Base-by-base conservation (phyloP, 257 asterid species). In the Rhazya stricta region DNA sequence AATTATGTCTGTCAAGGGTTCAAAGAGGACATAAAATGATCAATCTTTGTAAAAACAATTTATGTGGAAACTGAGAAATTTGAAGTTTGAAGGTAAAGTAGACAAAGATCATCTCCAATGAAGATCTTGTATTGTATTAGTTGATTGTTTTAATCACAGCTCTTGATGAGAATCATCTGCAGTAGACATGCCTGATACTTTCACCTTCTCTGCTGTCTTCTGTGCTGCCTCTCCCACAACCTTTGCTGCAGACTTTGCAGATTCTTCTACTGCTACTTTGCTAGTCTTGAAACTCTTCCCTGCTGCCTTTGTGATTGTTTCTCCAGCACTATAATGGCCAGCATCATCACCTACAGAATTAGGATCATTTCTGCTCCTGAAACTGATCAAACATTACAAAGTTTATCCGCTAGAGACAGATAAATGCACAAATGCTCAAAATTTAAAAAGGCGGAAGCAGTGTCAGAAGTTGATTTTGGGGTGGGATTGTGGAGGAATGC, bases 181-280 rank as follows among this genome's bases (percentile, higher is more conserved):
- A 42, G 4, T 34, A 9, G 76, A 25, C 53, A 42, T 27, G 0
- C 34, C 57, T 1, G 71, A 66, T 66, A 21, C 53, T 67, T 70
- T 75, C 41, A 76, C 53, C 79, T 76, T 76, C 50, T 75, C 74
- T 12, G 76, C 71, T 13, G 83, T 79, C 74, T 66, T 30, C 0
- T 79, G 77, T 51, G 70, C 76, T 30, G 79, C 74, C 36, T 75
- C 70, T 77, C 71, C 82, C 46, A 82, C 73, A 3, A 37, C 75
- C 71, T 61, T 29, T 0, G 79, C 86, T 0, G 86, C 86, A n/a
- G 73, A 50, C 50, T 68, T 82, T 25, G 86, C 83, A 0, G 77
- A 68, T 62, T 71, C 77, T 63, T 82, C 74, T 4, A 72, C 71
- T 0, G 76, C 72, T 46, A 18, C 80, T 37, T 72, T 82, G 71